Percentiles rank a stretch among this genome's conserved stretches.
Conservation (phyloP, 2,329 filamentous ascomycete species). For the Coniosporium tulheliwenetii region DNA sequence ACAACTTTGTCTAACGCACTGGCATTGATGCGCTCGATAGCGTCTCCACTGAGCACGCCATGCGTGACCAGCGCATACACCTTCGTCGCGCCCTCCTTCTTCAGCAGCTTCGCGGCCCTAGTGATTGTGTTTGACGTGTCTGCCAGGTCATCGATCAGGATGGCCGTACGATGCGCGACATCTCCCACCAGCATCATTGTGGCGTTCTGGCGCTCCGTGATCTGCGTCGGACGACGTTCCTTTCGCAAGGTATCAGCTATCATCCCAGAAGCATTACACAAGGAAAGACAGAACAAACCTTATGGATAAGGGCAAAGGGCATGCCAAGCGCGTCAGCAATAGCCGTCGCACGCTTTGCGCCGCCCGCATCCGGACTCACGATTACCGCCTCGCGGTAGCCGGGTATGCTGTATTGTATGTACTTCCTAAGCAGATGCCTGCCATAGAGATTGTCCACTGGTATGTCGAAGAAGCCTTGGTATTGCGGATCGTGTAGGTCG, state of each 20-base stretch:
- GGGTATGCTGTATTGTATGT: slow-evolving; percentile 66
- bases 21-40: slow-evolving; percentile 84
- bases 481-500: slow-evolving; percentile 92
- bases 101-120: slow-evolving; percentile 86
- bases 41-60: slow-evolving; percentile 87
- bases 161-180: slow-evolving; percentile 65
- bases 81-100: slow-evolving; percentile 76
- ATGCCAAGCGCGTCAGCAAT: slow-evolving; percentile 89
- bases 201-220: slow-evolving; percentile 62
- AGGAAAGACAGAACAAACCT: slow-evolving; percentile 40
- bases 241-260: slow-evolving; percentile 20
- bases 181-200: slow-evolving; percentile 94
- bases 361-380: slow-evolving; percentile 90
- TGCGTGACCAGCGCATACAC: slow-evolving; percentile 91
- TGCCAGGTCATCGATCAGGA: slow-evolving; percentile 84
- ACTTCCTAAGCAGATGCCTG: slow-evolving; percentile 52
- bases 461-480: slow-evolving; percentile 98
- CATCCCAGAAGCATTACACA: slow-evolving; percentile 10
- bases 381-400: slow-evolving; percentile 78
- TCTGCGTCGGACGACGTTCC: slow-evolving; percentile 80
- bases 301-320: slow-evolving; percentile 96
- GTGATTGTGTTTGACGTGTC: slow-evolving; percentile 98
- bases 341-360: slow-evolving; percentile 86
- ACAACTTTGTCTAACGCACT: slow-evolving; percentile 86
- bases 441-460: slow-evolving; percentile 96